Percentiles rank a stretch among this genome's conserved stretches.
These are phyloP conservation scores for Hordeum pubiflorum DNA, from an alignment of 202 grass and related monocot species.

Conservation along the genomic window DNA sequence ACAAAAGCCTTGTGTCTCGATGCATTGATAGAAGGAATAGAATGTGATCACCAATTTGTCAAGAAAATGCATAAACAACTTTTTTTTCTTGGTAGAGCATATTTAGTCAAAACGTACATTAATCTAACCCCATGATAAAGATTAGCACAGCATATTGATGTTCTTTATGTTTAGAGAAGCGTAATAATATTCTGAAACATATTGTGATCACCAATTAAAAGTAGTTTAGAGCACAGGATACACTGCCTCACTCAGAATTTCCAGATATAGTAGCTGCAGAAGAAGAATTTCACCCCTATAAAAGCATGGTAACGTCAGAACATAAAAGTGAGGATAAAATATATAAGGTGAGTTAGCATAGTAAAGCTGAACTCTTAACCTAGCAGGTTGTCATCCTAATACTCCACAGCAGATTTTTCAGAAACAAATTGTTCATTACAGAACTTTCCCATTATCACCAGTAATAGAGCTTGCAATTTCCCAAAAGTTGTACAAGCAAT, in stretches of 20 bases:
- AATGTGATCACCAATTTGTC: neutral
- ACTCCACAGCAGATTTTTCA: neutral
- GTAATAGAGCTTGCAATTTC: neutral
- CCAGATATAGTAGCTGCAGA: slow-evolving; percentile 73
- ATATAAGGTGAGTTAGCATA: neutral
- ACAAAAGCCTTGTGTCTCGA: neutral
- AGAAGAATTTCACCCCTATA: slow-evolving; percentile 68
- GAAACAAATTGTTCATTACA: neutral
- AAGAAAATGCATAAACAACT: neutral
- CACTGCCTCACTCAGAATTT: slow-evolving; percentile 76
- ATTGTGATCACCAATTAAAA: slow-evolving; percentile 21
- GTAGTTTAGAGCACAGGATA: slow-evolving; percentile 57
- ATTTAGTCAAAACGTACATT: neutral
- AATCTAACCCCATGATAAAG: neutral
- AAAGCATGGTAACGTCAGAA: slow-evolving; percentile 33
- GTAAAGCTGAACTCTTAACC: slow-evolving; percentile 14
- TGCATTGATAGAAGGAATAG: neutral
- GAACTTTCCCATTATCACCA: neutral
- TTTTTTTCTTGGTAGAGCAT: neutral
- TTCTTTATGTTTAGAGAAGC: neutral
- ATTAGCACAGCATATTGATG: neutral
- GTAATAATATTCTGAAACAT: neutral
- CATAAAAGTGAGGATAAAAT: neutral
- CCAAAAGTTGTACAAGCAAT: neutral
- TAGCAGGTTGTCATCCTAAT: slow-evolving; percentile 16